Conservation (phyloP, 2,329 filamentous ascomycete species). For the Talaromyces albobiverticillius region DNA sequence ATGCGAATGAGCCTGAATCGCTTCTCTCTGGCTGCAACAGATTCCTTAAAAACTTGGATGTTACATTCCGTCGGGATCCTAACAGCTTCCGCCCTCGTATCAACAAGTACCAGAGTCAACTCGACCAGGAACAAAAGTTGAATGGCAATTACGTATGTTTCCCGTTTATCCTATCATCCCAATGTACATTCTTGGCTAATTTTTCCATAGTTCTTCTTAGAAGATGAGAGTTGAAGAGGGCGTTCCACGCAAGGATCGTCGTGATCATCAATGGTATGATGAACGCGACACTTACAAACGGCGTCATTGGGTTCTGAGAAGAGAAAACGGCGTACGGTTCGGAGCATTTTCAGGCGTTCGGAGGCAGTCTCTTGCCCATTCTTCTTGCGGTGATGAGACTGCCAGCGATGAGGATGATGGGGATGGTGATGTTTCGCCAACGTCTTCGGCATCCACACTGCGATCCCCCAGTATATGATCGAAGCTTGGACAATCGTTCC, state of each 20-base stretch:
- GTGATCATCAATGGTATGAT: slow-evolving; percentile 34
- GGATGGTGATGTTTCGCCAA: slow-evolving; percentile 54
- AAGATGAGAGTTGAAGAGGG: slow-evolving; percentile 75
- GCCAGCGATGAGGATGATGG: slow-evolving; percentile 62
- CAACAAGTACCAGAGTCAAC: slow-evolving; percentile 93
- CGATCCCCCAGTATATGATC: neutral
- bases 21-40: slow-evolving; percentile 93
- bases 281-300: slow-evolving; percentile 35
- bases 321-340: slow-evolving; percentile 32
- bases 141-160: slow-evolving; percentile 80
- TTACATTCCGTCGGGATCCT: slow-evolving; percentile 97
- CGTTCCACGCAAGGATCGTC: slow-evolving; percentile 45
- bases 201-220: slow-evolving; percentile 77
- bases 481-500: neutral
- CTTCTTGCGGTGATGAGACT: slow-evolving; percentile 47
- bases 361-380: slow-evolving; percentile 33
- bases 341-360: slow-evolving; percentile 44
- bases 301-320: slow-evolving; percentile 29
- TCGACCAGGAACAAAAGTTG: slow-evolving; percentile 97
- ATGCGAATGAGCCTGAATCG: slow-evolving; percentile 86
- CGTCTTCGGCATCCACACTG: slow-evolving; percentile 34
- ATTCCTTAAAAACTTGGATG: slow-evolving; percentile 94
- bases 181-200: neutral
- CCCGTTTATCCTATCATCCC: neutral
- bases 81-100: slow-evolving; percentile 95